A percentile compares a stretch with the other conserved stretches of the same genome.
These are phyloP conservation scores for Sisymbrium irio DNA, from an alignment of 345 rosid genomes.

Conservation along the genomic window DNA sequence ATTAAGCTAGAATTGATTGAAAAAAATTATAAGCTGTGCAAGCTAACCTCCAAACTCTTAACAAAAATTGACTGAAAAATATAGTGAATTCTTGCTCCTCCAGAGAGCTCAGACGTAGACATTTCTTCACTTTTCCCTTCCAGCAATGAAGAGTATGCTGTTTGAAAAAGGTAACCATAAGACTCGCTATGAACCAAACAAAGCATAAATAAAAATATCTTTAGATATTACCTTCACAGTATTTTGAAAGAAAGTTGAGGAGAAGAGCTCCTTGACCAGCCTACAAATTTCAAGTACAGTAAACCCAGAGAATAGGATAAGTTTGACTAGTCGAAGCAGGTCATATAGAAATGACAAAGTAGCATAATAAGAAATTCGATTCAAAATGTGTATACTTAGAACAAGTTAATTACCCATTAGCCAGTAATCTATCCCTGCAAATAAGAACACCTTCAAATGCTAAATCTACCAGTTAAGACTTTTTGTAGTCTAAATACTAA, in stretches of 20 bases:
- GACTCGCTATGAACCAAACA: constrained; percentile 6
- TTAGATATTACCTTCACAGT: constrained; percentile 66
- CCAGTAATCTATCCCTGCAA: constrained; percentile 7
- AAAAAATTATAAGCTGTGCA: not conserved
- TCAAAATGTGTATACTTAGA: not conserved
- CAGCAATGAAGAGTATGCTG: constrained; percentile 58
- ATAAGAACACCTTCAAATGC: not conserved
- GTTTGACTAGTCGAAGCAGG: constrained; percentile 3
- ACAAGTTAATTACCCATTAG: not conserved
- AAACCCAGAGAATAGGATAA: constrained; percentile 4
- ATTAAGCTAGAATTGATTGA: not conserved
- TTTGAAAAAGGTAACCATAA: constrained; percentile 14
- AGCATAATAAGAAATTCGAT: not conserved
- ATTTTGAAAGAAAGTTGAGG: constrained; percentile 86
- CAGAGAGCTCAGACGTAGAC: constrained; percentile 58
- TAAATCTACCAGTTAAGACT: not conserved
- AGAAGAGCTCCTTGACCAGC: constrained; percentile 98
- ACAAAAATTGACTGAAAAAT: constrained; percentile 69
- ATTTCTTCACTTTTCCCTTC: constrained; percentile 66
- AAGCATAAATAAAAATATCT: constrained; percentile 17
- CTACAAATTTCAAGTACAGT: constrained; percentile 40
- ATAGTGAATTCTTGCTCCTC: constrained; percentile 69
- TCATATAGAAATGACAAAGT: not conserved
- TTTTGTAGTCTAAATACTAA: not conserved
- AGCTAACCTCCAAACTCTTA: constrained; percentile 61